Conservation (phyloP, 495 filamentous ascomycete species). For the Chlorociboria aeruginascens region DNA sequence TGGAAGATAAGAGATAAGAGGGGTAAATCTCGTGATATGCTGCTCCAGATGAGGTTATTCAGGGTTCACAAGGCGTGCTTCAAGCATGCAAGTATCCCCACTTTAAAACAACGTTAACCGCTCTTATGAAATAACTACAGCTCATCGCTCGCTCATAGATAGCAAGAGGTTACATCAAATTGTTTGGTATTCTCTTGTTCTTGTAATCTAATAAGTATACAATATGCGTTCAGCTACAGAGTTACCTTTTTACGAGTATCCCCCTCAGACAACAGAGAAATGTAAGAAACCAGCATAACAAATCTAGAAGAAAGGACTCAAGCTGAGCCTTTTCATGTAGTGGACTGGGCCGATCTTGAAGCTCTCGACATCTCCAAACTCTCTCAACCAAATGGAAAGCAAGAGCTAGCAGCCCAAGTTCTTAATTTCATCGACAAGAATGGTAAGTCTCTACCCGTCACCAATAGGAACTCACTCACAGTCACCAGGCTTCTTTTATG, state of each 20-base stretch:
- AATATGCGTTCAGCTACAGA: not conserved
- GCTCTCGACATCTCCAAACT: slow-evolving; percentile 40
- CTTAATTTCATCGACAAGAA: slow-evolving; percentile 23
- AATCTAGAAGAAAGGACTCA: not conserved
- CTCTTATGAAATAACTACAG: not conserved
- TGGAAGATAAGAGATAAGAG: too few relatives aligned
- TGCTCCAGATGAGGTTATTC: not conserved
- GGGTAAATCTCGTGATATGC: not conserved
- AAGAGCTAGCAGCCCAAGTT: slow-evolving; percentile 40
- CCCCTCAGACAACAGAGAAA: not conserved
- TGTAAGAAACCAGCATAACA: not conserved
- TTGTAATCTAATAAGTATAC: not conserved
- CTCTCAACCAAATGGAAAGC: slow-evolving; percentile 36
- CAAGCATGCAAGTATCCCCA: not conserved
- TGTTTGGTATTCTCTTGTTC: not conserved
- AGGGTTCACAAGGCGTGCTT: not conserved
- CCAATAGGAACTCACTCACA: slow-evolving; percentile 9
- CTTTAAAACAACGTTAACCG: not conserved
- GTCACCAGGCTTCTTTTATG: slow-evolving; percentile 37
- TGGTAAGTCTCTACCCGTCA: slow-evolving; percentile 6
- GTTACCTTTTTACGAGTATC: not conserved
- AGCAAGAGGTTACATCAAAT: not conserved
- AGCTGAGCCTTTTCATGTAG: slow-evolving; percentile 4
- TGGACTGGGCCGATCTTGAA: slow-evolving; percentile 38
- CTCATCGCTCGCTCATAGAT: not conserved